Percentiles rank a stretch among this genome's conserved stretches.
phyloP scores from a whole-genome alignment of 2,329 filamentous ascomycete genomes.

The Penicillium sp. region DNA sequence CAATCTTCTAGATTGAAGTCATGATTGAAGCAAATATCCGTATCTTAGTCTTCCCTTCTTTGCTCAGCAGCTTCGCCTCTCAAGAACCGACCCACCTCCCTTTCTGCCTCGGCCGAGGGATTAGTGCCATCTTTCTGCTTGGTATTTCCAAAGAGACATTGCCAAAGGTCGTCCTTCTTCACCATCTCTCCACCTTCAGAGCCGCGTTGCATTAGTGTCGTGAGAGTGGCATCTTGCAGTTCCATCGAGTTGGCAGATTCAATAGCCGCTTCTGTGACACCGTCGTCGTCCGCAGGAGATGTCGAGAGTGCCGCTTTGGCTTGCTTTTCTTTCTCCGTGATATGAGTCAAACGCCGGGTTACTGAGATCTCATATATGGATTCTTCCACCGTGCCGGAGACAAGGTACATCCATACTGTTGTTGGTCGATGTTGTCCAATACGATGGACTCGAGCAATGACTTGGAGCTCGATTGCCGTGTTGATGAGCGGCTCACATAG shows the following conservation, averaged over 20 bases:
- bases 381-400: conserved; percentile 88
- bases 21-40: background rate
- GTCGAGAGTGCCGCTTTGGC: conserved; percentile 22
- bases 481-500: conserved; percentile 92
- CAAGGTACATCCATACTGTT: conserved; percentile 91
- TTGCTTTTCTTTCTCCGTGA: conserved; percentile 49
- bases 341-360: conserved; percentile 71
- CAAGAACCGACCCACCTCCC: conserved; percentile 50
- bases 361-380: conserved; percentile 87
- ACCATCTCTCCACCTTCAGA: conserved; percentile 76
- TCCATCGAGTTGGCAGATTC: conserved; percentile 84
- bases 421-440: conserved; percentile 88
- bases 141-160: conserved; percentile 72
- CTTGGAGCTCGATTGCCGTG: conserved; percentile 88
- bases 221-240: conserved; percentile 68
- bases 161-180: conserved; percentile 76
- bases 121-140: conserved; percentile 24
- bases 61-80: conserved; percentile 55
- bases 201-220: conserved; percentile 67
- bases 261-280: conserved; percentile 58
- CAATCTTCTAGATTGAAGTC: background rate
- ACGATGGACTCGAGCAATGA: conserved; percentile 89
- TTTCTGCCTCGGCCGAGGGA: conserved; percentile 28
- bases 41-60: conserved; percentile 26
- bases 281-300: background rate